Evolutionary conservation across 257 asterid genomes (phyloP).

Genomic region (Catharanthus roseus): DNA sequence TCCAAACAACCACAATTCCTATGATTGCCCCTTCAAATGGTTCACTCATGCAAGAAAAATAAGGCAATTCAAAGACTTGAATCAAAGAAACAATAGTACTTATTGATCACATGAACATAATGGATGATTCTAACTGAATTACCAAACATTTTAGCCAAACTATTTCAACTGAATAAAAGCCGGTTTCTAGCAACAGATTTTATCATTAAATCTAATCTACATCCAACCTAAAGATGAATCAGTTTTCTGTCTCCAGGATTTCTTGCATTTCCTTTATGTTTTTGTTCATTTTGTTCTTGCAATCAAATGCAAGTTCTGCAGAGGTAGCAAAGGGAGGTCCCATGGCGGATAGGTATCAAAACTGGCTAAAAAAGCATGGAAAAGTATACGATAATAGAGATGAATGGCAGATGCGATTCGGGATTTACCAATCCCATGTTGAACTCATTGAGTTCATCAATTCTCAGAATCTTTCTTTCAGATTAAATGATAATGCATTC

Average conservation of each 20-base stretch:
- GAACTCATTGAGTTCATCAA: slow-evolving; percentile 43
- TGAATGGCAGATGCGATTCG: slow-evolving; percentile 55
- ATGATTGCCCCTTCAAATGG: neutral
- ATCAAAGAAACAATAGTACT: slow-evolving; percentile 7
- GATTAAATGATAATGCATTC: slow-evolving; percentile 47
- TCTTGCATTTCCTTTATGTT: slow-evolving; percentile 19
- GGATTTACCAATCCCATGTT: slow-evolving; percentile 50
- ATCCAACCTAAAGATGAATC: slow-evolving; percentile 21
- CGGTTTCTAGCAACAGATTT: neutral
- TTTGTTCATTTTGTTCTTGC: slow-evolving; percentile 20
- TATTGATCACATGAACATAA: slow-evolving; percentile 23
- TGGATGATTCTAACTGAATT: slow-evolving; percentile 44
- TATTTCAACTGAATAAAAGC: slow-evolving; percentile 10
- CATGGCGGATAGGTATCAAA: slow-evolving; percentile 33
- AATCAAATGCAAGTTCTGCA: slow-evolving; percentile 23
- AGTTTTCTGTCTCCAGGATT: slow-evolving; percentile 9
- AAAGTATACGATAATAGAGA: slow-evolving; percentile 27
- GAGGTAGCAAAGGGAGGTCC: neutral
- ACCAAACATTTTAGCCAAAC: slow-evolving; percentile 20
- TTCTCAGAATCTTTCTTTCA: slow-evolving; percentile 51
- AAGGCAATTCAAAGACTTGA: neutral
- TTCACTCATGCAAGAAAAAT: neutral
- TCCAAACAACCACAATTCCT: neutral
- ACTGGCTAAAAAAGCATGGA: slow-evolving; percentile 39
- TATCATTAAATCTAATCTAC: neutral